Percentiles rank a stretch among this genome's conserved stretches.
Evolutionary conservation across 2,329 filamentous ascomycete genomes (phyloP).

Genomic region (Pezicula carpinea): DNA sequence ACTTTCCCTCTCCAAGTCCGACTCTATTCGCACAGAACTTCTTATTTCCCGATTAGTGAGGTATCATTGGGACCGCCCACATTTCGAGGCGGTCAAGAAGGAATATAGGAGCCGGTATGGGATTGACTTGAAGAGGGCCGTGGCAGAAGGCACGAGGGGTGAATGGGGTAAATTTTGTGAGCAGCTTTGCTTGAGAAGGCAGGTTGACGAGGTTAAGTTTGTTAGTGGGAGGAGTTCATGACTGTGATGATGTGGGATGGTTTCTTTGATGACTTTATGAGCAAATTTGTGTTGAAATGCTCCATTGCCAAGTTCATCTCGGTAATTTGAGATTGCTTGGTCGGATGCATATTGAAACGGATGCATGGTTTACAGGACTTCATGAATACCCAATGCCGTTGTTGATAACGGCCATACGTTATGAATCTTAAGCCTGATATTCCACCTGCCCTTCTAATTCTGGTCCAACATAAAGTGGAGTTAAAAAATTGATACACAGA

Average conservation of each 20-base stretch:
- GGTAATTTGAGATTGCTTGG: too few relatives aligned
- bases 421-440: too few relatives aligned
- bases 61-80: slow-evolving; percentile 85
- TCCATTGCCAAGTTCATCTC: too few relatives aligned
- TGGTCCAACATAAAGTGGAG: too few relatives aligned
- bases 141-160: slow-evolving; percentile 70
- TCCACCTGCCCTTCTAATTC: too few relatives aligned
- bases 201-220: slow-evolving; percentile 52
- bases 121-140: slow-evolving; percentile 68
- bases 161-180: slow-evolving; percentile 76
- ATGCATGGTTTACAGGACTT: too few relatives aligned
- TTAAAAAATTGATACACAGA: too few relatives aligned
- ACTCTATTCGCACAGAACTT: slow-evolving; percentile 73
- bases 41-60: slow-evolving; percentile 84
- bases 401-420: too few relatives aligned
- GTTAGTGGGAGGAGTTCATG: slow-evolving; percentile 31
- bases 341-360: too few relatives aligned
- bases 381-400: too few relatives aligned
- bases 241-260: slow-evolving; percentile 17
- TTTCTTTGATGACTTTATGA: too few relatives aligned
- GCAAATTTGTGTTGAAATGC: too few relatives aligned
- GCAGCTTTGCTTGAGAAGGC: slow-evolving; percentile 59
- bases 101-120: slow-evolving; percentile 78
- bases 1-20: slow-evolving; percentile 61
- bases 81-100: slow-evolving; percentile 73